Conservation (phyloP, 1,284 basidiomycete genomes). For the Puccinia horiana region DNA sequence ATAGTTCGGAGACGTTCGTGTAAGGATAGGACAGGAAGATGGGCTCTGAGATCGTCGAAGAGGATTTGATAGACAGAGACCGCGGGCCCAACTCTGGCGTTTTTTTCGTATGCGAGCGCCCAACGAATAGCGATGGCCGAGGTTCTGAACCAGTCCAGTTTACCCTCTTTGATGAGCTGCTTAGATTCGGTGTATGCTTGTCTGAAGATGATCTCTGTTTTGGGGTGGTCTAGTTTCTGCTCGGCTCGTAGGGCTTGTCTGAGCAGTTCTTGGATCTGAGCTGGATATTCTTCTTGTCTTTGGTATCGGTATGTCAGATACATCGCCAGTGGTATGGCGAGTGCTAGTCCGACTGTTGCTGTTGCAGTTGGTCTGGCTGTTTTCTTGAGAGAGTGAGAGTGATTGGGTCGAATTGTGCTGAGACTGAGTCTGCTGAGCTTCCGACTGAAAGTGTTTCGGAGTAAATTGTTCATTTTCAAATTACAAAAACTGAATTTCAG, state of each 20-base stretch:
- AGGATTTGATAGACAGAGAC: neutral
- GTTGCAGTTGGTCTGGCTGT: neutral
- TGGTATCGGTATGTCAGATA: neutral
- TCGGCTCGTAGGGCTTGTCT: neutral
- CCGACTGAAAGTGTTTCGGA: neutral
- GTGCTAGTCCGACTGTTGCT: neutral
- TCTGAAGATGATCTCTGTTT: neutral
- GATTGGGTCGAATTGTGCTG: neutral
- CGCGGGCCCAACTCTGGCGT: neutral
- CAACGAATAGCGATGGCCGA: neutral
- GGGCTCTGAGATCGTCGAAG: neutral
- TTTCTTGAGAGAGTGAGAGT: neutral
- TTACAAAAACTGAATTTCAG: too few species aligned
- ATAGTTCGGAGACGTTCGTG: neutral
- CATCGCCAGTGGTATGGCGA: neutral
- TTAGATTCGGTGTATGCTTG: constrained; percentile 2
- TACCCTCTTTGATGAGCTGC: neutral
- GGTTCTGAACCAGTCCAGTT: neutral
- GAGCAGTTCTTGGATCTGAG: neutral
- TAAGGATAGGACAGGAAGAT: neutral
- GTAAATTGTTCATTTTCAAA: neutral
- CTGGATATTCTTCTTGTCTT: neutral
- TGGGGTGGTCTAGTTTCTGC: neutral
- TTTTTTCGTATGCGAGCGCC: neutral
- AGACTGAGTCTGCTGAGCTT: neutral